phyloP scores from a whole-genome alignment of 495 filamentous ascomycete species.

The Penicillium verhagenii region DNA sequence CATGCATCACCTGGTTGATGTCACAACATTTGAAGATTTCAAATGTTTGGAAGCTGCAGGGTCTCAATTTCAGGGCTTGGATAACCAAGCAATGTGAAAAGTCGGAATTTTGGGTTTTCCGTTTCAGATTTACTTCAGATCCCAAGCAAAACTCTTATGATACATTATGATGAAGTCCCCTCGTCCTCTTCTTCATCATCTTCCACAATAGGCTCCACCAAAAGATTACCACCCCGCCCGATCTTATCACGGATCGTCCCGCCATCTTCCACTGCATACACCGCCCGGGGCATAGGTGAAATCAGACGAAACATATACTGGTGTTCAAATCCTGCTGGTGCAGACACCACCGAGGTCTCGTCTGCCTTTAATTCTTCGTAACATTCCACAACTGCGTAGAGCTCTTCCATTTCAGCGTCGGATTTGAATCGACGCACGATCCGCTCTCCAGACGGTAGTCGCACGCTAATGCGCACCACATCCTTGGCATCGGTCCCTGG shows the following conservation, averaged over 20 bases:
- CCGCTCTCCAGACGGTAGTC: conserved; percentile 69
- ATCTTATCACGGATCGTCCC: conserved; percentile 68
- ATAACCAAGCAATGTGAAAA: neutral
- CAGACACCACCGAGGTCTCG: conserved; percentile 25
- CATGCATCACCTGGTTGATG: neutral
- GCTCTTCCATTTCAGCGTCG: conserved; percentile 70
- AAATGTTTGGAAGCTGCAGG: too few relatives aligned
- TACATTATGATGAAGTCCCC: conserved; percentile 10
- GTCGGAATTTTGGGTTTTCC: neutral
- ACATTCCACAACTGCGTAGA: conserved; percentile 97
- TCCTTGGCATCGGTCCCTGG: conserved; percentile 64
- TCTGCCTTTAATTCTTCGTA: conserved; percentile 57
- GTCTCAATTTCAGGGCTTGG: neutral
- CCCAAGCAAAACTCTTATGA: conserved; percentile 2
- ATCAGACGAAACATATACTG: conserved; percentile 79
- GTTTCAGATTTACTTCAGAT: neutral
- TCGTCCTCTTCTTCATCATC: conserved; percentile 35
- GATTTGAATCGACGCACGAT: conserved; percentile 71
- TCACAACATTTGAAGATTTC: too few relatives aligned
- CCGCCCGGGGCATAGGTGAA: conserved; percentile 75
- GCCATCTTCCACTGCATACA: conserved; percentile 64
- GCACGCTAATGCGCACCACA: conserved; percentile 76
- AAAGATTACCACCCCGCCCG: conserved; percentile 81
- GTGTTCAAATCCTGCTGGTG: conserved; percentile 72
- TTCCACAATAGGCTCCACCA: conserved; percentile 70